Conservation (phyloP, 768 basidiomycete genomes). For the Tubosaeta brunneosetosa region DNA sequence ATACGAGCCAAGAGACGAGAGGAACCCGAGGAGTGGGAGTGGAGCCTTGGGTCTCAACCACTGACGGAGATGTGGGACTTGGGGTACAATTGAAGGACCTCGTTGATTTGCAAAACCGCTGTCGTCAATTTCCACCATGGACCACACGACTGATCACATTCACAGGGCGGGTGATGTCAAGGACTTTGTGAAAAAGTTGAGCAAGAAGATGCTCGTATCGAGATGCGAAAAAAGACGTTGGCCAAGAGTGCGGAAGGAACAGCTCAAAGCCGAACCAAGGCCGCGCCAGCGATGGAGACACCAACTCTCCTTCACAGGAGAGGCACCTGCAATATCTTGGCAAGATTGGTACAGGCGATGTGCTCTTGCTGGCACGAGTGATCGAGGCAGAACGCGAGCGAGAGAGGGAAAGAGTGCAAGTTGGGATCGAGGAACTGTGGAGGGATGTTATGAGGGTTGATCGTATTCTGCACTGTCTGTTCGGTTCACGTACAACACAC, state of each 20-base stretch:
- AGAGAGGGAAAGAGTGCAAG: constrained; percentile 31
- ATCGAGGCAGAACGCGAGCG: constrained; percentile 36
- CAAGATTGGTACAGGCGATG: constrained; percentile 77
- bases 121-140: background rate
- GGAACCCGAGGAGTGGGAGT: constrained; percentile 57
- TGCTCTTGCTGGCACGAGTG: constrained; percentile 41
- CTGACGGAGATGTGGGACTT: constrained; percentile 81
- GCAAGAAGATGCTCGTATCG: constrained; percentile 60
- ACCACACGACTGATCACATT: constrained; percentile 2
- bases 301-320: constrained; percentile 17
- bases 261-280: constrained; percentile 41
- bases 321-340: constrained; percentile 67
- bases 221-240: constrained; percentile 42
- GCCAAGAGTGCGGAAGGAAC: constrained; percentile 35
- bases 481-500: too few species aligned
- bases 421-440: background rate
- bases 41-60: constrained; percentile 61
- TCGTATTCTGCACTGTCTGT: too few species aligned
- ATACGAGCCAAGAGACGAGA: constrained; percentile 51
- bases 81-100: constrained; percentile 70
- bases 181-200: constrained; percentile 67
- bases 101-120: constrained; percentile 54
- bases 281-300: constrained; percentile 28
- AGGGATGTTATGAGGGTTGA: too few species aligned
- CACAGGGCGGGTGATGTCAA: constrained; percentile 67